Base-by-base conservation (phyloP, 2,329 filamentous ascomycete genomes). In the Hansfordia pulvinata region DNA sequence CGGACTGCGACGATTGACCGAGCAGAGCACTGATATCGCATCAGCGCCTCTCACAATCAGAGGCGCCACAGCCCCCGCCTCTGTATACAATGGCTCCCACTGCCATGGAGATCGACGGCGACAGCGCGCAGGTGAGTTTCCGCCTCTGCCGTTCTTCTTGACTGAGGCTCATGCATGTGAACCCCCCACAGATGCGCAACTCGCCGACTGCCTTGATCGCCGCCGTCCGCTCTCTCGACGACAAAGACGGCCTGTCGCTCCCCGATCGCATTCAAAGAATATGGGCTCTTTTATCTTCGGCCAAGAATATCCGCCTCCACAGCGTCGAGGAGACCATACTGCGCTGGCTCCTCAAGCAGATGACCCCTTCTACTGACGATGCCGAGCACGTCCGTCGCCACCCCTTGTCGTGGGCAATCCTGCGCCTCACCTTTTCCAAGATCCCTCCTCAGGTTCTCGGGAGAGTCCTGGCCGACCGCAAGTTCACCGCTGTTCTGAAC, bases 361-460 rank as follows among this genome's bases (percentile, higher is more conserved):
- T 73, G 66, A 62, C 61, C 33, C 58, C 58, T 12, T 37, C 53
- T 20, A 51, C 53, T 17, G 47, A 57, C 19, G 48, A 43, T 25
- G 60, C 63, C 27, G 66, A 72, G 43, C 61, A 55, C 20, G 39
- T 70, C 26, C 60, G 69, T 38, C 56, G 67, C 34, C 69, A 62
- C 38, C 64, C 68, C 24, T 44, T 66, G 27, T 58, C 68, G 8
- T 77, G 72, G 79, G 59, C 55, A 17, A 62, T 84, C 19, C 47
- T 85, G 14, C 58, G 60, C 23, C 64, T 63, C 31, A 58, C 78
- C 25, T 62, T 82, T 28, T 56, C 62, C 26, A 56, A 71, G n/a
- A 69, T 88, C 11, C 76, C 81, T 0, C 56, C 73, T 0, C 74
- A 78, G 23, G 75, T 71, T 8, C 59, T 82, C 14, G 79, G 81